Evolutionary conservation across 805 yeast genomes (phyloP).

Genomic region (Wickerhamomyces queroliae): DNA sequence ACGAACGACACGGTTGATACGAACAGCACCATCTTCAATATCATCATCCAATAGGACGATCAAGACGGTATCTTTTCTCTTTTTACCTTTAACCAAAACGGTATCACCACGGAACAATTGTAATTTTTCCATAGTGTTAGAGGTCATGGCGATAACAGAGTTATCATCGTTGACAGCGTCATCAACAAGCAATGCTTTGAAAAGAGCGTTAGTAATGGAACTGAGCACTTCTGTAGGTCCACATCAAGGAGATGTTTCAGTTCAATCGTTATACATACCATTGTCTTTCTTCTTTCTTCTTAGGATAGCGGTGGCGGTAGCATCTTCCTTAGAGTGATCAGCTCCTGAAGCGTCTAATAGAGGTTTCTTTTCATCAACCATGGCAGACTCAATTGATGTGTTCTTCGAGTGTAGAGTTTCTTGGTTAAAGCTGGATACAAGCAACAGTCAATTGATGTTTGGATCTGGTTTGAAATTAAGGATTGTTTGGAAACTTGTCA

Average conservation of each 20-base stretch:
- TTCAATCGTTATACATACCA: conserved; percentile 25
- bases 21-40: conserved; percentile 89
- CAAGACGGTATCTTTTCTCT: conserved; percentile 94
- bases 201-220: conserved; percentile 14
- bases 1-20: conserved; percentile 94
- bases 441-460: no score
- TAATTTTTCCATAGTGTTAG: conserved; percentile 89
- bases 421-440: no score
- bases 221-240: no score
- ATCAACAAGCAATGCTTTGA: conserved; percentile 70
- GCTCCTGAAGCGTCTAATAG: conserved; percentile 67
- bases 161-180: conserved; percentile 97
- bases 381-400: conserved; percentile 1
- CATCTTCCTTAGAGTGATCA: conserved; percentile 49
- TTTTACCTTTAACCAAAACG: conserved; percentile 94
- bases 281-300: conserved; percentile 98
- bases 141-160: conserved; percentile 91
- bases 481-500: no score
- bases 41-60: conserved; percentile 96
- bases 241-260: no score
- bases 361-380: conserved; percentile 32
- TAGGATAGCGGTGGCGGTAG: conserved; percentile 94
- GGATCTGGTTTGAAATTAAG: no score
- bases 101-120: conserved; percentile 98
- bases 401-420: no score